phyloP scores from a whole-genome alignment of 2,329 filamentous ascomycete species.

The Escovopsis sp. region DNA sequence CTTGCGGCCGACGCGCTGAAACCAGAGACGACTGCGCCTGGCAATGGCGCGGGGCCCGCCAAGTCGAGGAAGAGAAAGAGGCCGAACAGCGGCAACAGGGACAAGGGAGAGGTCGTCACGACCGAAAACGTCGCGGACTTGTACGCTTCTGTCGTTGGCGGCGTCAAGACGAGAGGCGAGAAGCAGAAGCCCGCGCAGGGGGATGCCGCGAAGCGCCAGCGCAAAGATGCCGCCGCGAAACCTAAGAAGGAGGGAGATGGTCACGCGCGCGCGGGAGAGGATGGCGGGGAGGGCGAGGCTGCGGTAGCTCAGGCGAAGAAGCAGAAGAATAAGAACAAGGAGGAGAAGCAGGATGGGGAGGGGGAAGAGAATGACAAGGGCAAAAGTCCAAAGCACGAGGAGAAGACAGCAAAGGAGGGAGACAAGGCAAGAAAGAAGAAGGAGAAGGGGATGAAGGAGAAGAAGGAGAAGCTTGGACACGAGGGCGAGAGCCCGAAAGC shows the following conservation, averaged over 20 bases:
- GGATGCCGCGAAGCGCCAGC: slow-evolving; percentile 19
- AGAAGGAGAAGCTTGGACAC: slow-evolving; percentile 2
- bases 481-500: slow-evolving; percentile 7
- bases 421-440: slow-evolving; percentile 7
- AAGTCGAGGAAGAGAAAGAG: slow-evolving; percentile 47
- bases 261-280: slow-evolving; percentile 10
- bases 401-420: slow-evolving; percentile 6
- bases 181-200: slow-evolving; percentile 8
- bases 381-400: slow-evolving; percentile 11
- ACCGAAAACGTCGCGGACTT: slow-evolving; percentile 59
- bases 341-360: slow-evolving; percentile 22
- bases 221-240: slow-evolving; percentile 10
- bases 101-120: slow-evolving; percentile 34
- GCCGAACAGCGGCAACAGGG: slow-evolving; percentile 4
- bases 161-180: slow-evolving; percentile 27
- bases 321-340: slow-evolving; percentile 22
- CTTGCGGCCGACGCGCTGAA: slow-evolving; percentile 58
- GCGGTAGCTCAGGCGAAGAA: not conserved
- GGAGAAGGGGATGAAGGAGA: slow-evolving; percentile 4
- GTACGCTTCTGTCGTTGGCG: slow-evolving; percentile 67
- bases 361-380: slow-evolving; percentile 13
- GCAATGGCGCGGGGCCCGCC: slow-evolving; percentile 16
- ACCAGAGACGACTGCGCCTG: slow-evolving; percentile 37
- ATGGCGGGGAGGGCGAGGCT: slow-evolving; percentile 8
- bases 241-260: slow-evolving; percentile 12